Evolutionary conservation across 1,139 yeast genomes (phyloP), one percentile per base, ranked within the genome.

Genomic region (Saccharomyces uvarum): DNA sequence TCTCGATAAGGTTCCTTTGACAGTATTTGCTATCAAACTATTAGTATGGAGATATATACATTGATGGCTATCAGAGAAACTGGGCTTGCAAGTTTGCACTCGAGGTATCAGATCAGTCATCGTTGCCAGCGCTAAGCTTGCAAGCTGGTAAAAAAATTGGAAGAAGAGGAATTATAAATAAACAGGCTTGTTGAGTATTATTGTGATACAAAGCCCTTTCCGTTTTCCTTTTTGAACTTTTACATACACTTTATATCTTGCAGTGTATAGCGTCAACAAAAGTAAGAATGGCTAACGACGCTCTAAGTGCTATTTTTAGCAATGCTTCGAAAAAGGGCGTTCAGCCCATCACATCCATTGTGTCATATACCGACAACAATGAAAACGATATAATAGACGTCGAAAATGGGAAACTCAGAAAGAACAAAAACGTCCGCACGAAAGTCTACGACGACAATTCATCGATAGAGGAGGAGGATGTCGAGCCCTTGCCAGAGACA

Each of bases 301-400:
- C 50, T 6, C 48, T 55, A 32, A 48, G 56, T 6, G 54, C 50
- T 26, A 54, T 51, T 3, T 55, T 55, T 21, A 55, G 57, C 19
- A 21, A 53, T 13, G 16, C 27, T 2, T 52, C 56, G 2, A 48
- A 48, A 27, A 49, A 41, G 24, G 27, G 27, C n/a, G 21, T 54
- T 14, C 19, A 27, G 9, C 53, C 58, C 2, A 14, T 29, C 13
- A 38, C 58, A 28, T 56, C 58, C 1, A 54, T 54, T 47, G 53
- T 56, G 2, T 51, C 55, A 7, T 52, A 19, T 2, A 19, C 26
- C 1, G 8, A 31, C n/a, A 44, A 27, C 19, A 26, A 11, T 2
- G 8, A 31, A 7, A 51, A 52, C 8, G 49, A 49, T 27, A 41
- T 11, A 1, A 33, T 38, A 14, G 49, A 28, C 3, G 13, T 38